Evolutionary conservation across 352 stramenopile species (phyloP).

Genomic region (Globisporangium solare): DNA sequence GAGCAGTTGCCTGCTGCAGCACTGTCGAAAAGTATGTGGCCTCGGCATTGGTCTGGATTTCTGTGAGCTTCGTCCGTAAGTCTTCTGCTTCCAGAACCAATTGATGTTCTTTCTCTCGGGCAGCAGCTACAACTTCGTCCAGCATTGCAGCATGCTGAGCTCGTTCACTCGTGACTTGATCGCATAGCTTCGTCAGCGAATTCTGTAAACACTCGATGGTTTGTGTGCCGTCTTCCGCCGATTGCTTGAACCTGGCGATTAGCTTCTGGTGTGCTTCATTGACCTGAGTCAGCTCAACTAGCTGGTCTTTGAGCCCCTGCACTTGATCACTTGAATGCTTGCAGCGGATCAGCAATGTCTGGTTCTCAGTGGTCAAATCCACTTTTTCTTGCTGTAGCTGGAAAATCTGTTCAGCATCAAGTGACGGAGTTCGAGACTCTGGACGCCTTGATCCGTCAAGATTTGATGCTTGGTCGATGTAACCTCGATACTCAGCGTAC

Average conservation of each 20-base stretch:
- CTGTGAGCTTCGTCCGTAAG: slow-evolving; percentile 6
- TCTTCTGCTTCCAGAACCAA: slow-evolving; percentile 3
- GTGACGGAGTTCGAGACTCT: no score
- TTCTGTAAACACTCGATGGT: slow-evolving; percentile 38
- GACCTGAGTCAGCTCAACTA: neutral
- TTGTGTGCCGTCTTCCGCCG: slow-evolving; percentile 27
- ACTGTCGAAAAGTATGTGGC: neutral
- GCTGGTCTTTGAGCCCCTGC: slow-evolving; percentile 3
- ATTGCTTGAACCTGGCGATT: slow-evolving; percentile 31
- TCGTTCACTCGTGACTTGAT: slow-evolving; percentile 28
- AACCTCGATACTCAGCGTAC: slow-evolving; percentile 10
- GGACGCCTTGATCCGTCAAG: no score
- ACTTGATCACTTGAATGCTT: slow-evolving; percentile 15
- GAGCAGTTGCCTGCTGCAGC: neutral
- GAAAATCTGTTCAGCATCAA: neutral
- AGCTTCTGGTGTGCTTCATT: slow-evolving; percentile 11
- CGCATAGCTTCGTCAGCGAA: slow-evolving; percentile 26
- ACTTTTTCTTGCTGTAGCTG: slow-evolving; percentile 1
- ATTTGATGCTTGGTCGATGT: neutral
- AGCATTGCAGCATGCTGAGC: slow-evolving; percentile 7
- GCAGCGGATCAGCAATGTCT: slow-evolving; percentile 8
- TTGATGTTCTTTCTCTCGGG: slow-evolving; percentile 7
- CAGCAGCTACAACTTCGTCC: neutral
- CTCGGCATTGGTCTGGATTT: slow-evolving; percentile 4
- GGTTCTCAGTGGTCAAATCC: slow-evolving; percentile 5